A percentile compares a stretch with the other conserved stretches of the same genome.
Evolutionary conservation across 1,139 yeast species (phyloP).

Genomic region (Protomyces pachydermus): DNA sequence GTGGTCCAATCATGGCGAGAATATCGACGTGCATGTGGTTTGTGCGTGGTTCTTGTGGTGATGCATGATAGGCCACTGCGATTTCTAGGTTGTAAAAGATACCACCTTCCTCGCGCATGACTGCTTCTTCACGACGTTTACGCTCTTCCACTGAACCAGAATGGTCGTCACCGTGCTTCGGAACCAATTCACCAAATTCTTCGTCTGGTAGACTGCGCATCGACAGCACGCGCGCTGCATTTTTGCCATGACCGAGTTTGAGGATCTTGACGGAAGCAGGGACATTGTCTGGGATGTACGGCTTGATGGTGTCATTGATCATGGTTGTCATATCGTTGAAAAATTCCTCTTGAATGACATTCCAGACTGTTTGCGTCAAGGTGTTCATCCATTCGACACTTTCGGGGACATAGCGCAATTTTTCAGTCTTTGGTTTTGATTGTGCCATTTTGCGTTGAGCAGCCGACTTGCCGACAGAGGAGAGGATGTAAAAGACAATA

Average conservation of each 20-base stretch:
- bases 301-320: constrained; percentile 22
- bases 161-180: constrained; percentile 18
- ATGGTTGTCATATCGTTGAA: constrained; percentile 12
- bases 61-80: constrained; percentile 24
- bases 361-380: constrained; percentile 21
- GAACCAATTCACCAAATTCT: constrained; percentile 25
- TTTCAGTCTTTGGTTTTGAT: constrained; percentile 11
- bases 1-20: constrained; percentile 6
- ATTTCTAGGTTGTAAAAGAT: constrained; percentile 25
- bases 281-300: constrained; percentile 14
- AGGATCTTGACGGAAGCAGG: constrained; percentile 11
- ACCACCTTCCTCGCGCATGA: constrained; percentile 23
- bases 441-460: constrained; percentile 18
- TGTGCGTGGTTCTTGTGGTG: constrained; percentile 3
- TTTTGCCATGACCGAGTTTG: constrained; percentile 21
- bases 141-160: constrained; percentile 11
- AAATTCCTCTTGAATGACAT: constrained; percentile 14
- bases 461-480: constrained; percentile 9
- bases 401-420: constrained; percentile 19
- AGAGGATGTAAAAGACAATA: constrained; percentile 14
- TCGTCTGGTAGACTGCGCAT: constrained; percentile 25
- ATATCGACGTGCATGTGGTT: constrained; percentile 25
- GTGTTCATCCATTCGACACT: constrained; percentile 26
- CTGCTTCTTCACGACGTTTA: constrained; percentile 21
- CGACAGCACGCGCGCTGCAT: constrained; percentile 20